Evolutionary conservation across 306 rosid species (phyloP).

Genomic region (Inga leiocalycina): DNA sequence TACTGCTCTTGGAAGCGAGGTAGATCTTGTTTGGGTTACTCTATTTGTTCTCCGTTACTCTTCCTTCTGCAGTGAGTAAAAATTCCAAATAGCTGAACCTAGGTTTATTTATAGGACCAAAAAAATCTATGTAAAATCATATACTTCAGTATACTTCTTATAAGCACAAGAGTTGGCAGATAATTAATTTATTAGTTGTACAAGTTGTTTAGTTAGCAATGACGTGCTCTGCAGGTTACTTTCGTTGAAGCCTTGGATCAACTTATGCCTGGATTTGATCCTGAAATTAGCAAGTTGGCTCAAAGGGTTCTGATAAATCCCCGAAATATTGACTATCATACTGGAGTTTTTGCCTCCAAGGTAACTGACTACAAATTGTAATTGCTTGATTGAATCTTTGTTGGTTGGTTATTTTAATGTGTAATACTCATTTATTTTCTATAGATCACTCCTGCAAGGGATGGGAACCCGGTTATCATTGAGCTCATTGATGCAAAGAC

Average conservation of each 20-base stretch:
- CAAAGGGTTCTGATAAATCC: conserved; percentile 94
- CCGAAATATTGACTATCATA: conserved; percentile 86
- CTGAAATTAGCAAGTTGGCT: conserved; percentile 97
- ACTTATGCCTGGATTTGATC: conserved; percentile 99
- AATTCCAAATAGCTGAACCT: conserved; percentile 20
- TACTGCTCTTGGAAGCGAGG: conserved; percentile 99
- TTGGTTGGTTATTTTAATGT: conserved; percentile 16
- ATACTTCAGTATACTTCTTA: background rate
- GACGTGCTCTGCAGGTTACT: conserved; percentile 73
- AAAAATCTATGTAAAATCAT: background rate
- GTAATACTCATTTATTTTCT: conserved; percentile 24
- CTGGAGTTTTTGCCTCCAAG: conserved; percentile 96
- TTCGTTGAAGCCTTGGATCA: conserved; percentile 96
- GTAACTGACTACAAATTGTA: conserved; percentile 47
- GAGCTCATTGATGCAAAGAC: conserved; percentile 98
- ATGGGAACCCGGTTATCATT: conserved; percentile 89
- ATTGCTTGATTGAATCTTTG: conserved; percentile 28
- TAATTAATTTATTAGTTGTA: conserved; percentile 24
- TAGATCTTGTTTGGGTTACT: conserved; percentile 35
- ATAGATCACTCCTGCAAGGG: conserved; percentile 97
- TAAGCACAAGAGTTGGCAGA: background rate
- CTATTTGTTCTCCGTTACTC: conserved; percentile 1
- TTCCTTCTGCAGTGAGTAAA: background rate
- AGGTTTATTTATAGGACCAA: conserved; percentile 1
- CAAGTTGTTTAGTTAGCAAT: conserved; percentile 23